Evolutionary conservation across 768 basidiomycete genomes (phyloP), one percentile per base, ranked within the genome.

Genomic region (Lyophyllum decastes): DNA sequence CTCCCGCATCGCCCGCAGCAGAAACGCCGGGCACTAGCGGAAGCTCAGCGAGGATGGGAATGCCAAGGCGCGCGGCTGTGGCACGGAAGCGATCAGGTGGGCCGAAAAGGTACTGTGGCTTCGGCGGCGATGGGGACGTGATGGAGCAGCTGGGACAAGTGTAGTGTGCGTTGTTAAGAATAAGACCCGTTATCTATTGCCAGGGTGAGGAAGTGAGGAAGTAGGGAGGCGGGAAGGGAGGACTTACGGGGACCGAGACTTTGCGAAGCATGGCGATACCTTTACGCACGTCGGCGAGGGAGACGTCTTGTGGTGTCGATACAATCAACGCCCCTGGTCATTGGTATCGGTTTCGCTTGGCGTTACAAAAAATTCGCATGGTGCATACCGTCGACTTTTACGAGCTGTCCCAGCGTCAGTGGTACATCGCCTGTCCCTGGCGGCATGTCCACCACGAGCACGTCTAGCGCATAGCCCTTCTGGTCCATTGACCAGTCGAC

Each of bases 361-460:
- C 10, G n/a, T 41, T 10, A 21, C 30, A 6, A 6, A 6, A 11
- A 8, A n/a, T 21, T n/a, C 17, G 7, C 9, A 17, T 4, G 4
- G 40, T 19, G 68, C 86, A 43, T 49, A 92, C 94, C 94, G 61
- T 96, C 85, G 1, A 95, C 89, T 14, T 79, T 70, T 0, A 95
- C 92, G 19, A 95, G 80, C 66, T 97, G 95, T 0, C 91, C 94
- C 0, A 99, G 76, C 7, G 92, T 95, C 47, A 99, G 80, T 8
- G 93, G 92, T 0, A 99, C 94, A 68, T 99, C 96, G 0, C 96
- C 96, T 0, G 96, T 99, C 0, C 96, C 96, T 0, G 96, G 96
- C 2, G 96, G 96, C 88, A 97, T 94, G 70, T 99, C 96, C 24
- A 98, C 76, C 7, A 98, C 90, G 16, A 99, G 79, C 0, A 94